Conservation (phyloP, 768 basidiomycete species). For the Russula vinacea region DNA sequence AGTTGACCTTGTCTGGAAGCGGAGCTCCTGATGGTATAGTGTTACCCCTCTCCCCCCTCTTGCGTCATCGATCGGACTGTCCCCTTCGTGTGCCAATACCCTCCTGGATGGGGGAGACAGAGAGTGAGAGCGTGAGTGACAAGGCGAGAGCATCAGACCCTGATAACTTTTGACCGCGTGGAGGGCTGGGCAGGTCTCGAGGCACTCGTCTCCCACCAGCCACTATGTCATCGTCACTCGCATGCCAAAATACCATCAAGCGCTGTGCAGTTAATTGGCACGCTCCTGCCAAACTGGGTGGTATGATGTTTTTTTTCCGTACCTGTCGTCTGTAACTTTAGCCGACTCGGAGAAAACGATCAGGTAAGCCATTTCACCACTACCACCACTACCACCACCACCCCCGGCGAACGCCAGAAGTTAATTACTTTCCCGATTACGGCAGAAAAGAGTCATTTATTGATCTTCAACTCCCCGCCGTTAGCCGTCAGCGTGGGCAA, state of each 20-base stretch:
- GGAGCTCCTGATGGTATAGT: slow-evolving; percentile 6
- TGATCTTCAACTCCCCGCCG: slow-evolving; percentile 25
- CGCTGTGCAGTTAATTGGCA: slow-evolving; percentile 11
- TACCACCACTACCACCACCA: too few species aligned
- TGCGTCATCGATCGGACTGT: neutral
- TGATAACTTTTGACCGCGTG: slow-evolving; percentile 14
- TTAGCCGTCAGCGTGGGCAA: slow-evolving; percentile 10
- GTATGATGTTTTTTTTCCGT: slow-evolving; percentile 16
- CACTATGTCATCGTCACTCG: slow-evolving; percentile 21
- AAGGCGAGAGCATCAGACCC: slow-evolving; percentile 11
- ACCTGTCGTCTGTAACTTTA: neutral
- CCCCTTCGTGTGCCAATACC: too few species aligned
- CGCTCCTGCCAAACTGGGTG: slow-evolving; percentile 15
- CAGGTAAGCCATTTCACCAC: slow-evolving; percentile 21
- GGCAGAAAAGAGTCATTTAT: slow-evolving; percentile 19
- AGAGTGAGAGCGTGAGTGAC: neutral
- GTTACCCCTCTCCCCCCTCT: neutral
- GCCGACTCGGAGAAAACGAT: slow-evolving; percentile 12
- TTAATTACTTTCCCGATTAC: slow-evolving; percentile 20
- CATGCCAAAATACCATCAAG: slow-evolving; percentile 3
- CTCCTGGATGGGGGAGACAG: neutral
- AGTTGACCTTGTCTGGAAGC: slow-evolving; percentile 8
- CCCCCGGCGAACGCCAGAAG: slow-evolving; percentile 24
- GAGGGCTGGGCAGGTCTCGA: slow-evolving; percentile 24
- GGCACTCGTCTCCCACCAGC: slow-evolving; percentile 13